These are phyloP conservation scores for Neurospora sp. DNA, from an alignment of 495 filamentous ascomycete species.

Conservation along the genomic window DNA sequence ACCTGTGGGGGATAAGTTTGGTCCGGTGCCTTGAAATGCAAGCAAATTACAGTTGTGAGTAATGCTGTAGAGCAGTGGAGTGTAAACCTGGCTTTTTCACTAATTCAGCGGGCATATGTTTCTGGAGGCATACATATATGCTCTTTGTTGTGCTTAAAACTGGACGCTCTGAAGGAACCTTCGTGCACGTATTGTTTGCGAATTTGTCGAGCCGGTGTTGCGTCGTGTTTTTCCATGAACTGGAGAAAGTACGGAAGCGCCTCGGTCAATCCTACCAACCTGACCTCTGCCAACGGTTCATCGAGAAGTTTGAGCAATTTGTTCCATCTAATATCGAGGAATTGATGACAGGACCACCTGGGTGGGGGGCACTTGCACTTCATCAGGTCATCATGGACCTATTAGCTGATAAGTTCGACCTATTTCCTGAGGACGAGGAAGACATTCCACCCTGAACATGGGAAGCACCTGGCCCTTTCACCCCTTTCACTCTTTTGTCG, in stretches of 20 bases:
- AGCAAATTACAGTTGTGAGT: background rate
- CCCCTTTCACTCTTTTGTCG: background rate
- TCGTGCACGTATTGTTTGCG: background rate
- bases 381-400: too few relatives aligned
- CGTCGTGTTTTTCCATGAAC: background rate
- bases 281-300: background rate
- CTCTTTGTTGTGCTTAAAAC: background rate
- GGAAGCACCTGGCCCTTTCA: background rate
- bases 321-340: background rate
- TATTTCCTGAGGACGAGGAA: too few relatives aligned
- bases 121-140: background rate
- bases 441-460: too few relatives aligned
- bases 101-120: background rate
- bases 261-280: background rate
- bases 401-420: too few relatives aligned
- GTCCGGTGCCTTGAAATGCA: background rate
- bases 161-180: background rate
- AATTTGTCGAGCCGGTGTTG: background rate
- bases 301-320: background rate
- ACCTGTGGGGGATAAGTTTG: background rate
- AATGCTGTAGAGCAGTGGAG: background rate
- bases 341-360: background rate
- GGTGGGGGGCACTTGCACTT: too few relatives aligned
- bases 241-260: background rate
- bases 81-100: background rate